Conservation (phyloP, 805 yeast species). For the Sugiyamaella floridensis region DNA sequence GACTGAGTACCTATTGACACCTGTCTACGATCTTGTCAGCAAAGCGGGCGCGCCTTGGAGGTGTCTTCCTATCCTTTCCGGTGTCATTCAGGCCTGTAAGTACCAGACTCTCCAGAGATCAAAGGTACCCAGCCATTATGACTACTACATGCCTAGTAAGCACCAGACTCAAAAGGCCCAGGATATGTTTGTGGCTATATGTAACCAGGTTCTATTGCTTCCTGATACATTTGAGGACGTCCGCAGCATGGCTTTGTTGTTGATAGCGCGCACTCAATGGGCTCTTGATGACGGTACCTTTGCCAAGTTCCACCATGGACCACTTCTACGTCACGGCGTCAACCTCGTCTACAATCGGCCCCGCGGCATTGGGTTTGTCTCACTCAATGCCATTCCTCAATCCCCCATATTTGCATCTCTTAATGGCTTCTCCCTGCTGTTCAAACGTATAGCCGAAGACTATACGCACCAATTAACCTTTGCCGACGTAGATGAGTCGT, state of each 20-base stretch:
- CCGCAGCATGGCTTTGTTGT: conserved; percentile 1
- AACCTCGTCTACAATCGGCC: neutral
- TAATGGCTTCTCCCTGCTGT: conserved; percentile 14
- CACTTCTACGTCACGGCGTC: neutral
- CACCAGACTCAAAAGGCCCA: neutral
- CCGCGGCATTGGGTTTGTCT: neutral
- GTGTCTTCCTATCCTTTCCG: conserved; percentile 17
- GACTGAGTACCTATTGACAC: conserved; percentile 10
- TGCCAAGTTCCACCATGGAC: neutral
- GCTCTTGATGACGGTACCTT: conserved; percentile 1
- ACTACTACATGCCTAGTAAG: neutral
- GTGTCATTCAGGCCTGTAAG: conserved; percentile 12
- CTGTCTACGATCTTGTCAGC: conserved; percentile 6
- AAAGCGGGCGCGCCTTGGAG: conserved; percentile 16
- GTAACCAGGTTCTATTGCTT: neutral
- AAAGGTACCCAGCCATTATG: neutral
- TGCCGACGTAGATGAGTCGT: conserved; percentile 4
- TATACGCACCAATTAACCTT: neutral
- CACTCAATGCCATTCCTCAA: neutral
- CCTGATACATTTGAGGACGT: neutral
- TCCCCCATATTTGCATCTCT: conserved; percentile 7
- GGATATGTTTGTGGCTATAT: conserved; percentile 4
- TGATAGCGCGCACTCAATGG: conserved; percentile 5
- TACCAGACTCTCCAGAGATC: neutral
- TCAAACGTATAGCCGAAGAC: conserved; percentile 1